Evolutionary conservation across 495 filamentous ascomycete species (phyloP).

Genomic region (Cryomyces minteri): DNA sequence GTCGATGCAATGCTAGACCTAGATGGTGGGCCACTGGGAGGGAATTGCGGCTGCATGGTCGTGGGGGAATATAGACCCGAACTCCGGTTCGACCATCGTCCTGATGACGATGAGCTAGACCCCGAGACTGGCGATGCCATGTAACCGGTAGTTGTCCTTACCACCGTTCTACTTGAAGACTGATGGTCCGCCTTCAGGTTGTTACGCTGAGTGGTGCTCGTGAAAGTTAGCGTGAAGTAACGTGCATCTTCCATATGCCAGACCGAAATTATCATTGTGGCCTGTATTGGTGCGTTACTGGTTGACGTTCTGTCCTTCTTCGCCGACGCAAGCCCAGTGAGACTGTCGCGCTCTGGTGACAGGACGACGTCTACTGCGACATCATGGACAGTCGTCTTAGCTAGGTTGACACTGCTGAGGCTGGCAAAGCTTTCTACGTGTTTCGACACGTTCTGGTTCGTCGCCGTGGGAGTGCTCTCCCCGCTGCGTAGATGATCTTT

Average conservation of each 20-base stretch:
- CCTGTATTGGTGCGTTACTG: constrained; percentile 24
- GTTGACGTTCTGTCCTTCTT: constrained; percentile 14
- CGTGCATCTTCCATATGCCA: constrained; percentile 40
- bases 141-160: constrained; percentile 6
- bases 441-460: neutral
- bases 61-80: constrained; percentile 4
- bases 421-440: neutral
- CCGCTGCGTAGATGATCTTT: neutral
- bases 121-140: constrained; percentile 6
- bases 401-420: constrained; percentile 7
- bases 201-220: constrained; percentile 22
- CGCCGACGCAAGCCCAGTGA: constrained; percentile 5
- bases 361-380: constrained; percentile 39
- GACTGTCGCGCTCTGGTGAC: constrained; percentile 13
- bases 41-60: neutral
- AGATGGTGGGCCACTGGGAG: constrained; percentile 35
- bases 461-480: constrained; percentile 5
- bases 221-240: constrained; percentile 50
- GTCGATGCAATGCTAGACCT: constrained; percentile 26
- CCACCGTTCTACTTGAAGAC: constrained; percentile 12
- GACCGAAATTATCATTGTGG: constrained; percentile 49
- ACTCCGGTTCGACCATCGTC: constrained; percentile 3
- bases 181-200: constrained; percentile 4
- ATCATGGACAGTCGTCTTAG: constrained; percentile 22
- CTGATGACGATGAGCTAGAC: constrained; percentile 13